A percentile compares a stretch with the other conserved stretches of the same genome.
Conservation (phyloP, 306 rosid species). For the Bauhinia variegata region DNA sequence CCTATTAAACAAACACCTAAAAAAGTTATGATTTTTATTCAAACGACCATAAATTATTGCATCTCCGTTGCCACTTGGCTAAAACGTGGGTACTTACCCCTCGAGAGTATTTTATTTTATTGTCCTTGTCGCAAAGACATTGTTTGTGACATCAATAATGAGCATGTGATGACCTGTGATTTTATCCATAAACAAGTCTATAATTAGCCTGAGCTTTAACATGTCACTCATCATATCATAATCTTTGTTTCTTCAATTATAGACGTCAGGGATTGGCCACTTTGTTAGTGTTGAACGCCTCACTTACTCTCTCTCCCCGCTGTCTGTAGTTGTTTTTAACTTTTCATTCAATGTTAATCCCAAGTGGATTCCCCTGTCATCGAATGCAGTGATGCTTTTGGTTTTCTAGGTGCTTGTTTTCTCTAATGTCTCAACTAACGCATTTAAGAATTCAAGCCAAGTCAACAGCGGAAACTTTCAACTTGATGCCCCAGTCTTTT, state of each 20-base stretch:
- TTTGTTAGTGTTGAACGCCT: neutral
- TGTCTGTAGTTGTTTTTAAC: neutral
- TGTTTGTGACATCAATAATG: slow-evolving; percentile 24
- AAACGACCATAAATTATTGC: too few relatives aligned
- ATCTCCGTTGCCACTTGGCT: too few relatives aligned
- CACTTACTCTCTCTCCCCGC: neutral
- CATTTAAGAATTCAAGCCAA: slow-evolving; percentile 18
- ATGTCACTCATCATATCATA: slow-evolving; percentile 21
- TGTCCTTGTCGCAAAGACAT: too few relatives aligned
- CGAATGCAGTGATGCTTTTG: slow-evolving; percentile 14
- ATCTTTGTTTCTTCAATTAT: slow-evolving; percentile 28
- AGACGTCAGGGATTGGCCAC: neutral
- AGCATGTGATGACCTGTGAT: slow-evolving; percentile 31
- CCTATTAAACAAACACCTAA: too few relatives aligned
- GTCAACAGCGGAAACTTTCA: slow-evolving; percentile 38
- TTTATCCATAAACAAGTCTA: slow-evolving; percentile 16
- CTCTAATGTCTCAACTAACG: slow-evolving; percentile 35
- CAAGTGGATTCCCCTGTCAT: slow-evolving; percentile 35
- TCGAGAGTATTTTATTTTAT: too few relatives aligned
- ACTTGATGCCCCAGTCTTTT: slow-evolving; percentile 37
- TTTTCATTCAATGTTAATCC: slow-evolving; percentile 20
- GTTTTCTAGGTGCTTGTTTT: slow-evolving; percentile 13
- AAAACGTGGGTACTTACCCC: too few relatives aligned
- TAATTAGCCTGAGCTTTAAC: slow-evolving; percentile 7
- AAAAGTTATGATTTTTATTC: too few relatives aligned